Evolutionary conservation across 225 moss, liverwort and hornwort genomes (phyloP), one percentile per base, ranked within the genome.

Genomic region (Rhytidiadelphus loreus): DNA sequence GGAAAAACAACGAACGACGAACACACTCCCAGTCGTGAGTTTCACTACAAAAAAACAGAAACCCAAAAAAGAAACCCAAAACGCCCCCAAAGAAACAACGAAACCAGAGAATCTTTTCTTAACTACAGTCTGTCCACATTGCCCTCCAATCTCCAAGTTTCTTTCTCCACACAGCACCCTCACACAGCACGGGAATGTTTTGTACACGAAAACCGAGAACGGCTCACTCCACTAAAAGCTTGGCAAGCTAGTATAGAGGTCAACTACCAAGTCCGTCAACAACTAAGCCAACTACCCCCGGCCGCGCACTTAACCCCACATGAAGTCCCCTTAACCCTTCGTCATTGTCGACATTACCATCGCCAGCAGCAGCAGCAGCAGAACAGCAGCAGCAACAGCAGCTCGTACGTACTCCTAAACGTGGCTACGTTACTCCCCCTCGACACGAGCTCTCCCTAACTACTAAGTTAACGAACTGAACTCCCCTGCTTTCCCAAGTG

Each of bases 221-320:
- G 20, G 17, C 81, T 37, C 37, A 17, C 65, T 37, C 32, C 68
- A 84, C 88, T 59, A 50, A 82, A 83, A 84, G 37, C 85, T 84
- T 33, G 55, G 64, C 63, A 39, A 80, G 59, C 43, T 43, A 43
- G 68, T 77, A 3, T 21, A 64, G 84, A 53, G 83, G 87, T 83
- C 91, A 85, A 87, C 89, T 26, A 87, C 81, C 46, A 81, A 90
- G 87, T 85, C 88, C 92, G 82, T 90, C 92, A 88, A 71, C 83
- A 76, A 86, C 90, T 82, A 50, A 73, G 21, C 88, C 71, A 85
- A 61, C 83, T 37, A 87, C 80, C 68, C 68, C 37, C 65, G 7
- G 56, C 57, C 80, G 41, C 41, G 64, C 62, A 33, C 65, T 25
- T 35, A 74, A 84, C 35, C 82, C 78, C 85, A 53, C 89, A 65